phyloP scores from a whole-genome alignment of 2,329 filamentous ascomycete species.

The Emmonsia crescens region DNA sequence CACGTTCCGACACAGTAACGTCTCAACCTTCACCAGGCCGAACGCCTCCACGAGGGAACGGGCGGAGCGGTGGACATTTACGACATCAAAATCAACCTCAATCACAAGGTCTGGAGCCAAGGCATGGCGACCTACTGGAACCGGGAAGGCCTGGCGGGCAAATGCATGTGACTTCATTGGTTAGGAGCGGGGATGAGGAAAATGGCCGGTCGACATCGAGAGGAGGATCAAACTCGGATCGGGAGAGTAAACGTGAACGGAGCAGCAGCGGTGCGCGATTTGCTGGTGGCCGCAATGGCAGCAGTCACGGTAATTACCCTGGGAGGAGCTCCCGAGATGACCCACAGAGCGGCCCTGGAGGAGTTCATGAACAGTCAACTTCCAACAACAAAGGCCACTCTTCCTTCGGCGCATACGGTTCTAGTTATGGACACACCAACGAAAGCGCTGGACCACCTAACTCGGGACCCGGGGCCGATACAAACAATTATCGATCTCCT shows the following conservation, averaged over 20 bases:
- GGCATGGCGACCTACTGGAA: constrained; percentile 1
- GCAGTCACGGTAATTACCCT: not conserved
- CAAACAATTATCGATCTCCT: not conserved
- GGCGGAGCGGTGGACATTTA: constrained; percentile 49
- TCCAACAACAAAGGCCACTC: not conserved
- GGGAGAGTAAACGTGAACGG: not conserved
- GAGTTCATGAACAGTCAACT: not conserved
- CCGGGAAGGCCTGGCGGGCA: constrained; percentile 2
- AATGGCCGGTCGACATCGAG: not conserved
- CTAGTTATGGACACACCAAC: not conserved
- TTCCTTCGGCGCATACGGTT: not conserved
- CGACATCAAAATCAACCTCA: constrained; percentile 57
- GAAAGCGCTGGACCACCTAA: not conserved
- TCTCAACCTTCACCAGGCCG: constrained; percentile 42
- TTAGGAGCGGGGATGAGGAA: not conserved
- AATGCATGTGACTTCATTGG: constrained; percentile 3
- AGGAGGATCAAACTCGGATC: not conserved
- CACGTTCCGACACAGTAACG: constrained; percentile 39
- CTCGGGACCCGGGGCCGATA: not conserved
- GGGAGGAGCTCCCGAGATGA: not conserved
- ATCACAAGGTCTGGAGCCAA: constrained; percentile 23
- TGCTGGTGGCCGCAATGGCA: not conserved
- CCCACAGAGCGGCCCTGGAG: not conserved
- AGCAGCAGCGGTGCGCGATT: not conserved
- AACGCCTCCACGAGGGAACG: constrained; percentile 40